Base-by-base conservation (phyloP, 805 yeast genomes). In the Naumovozyma dairenensis region DNA sequence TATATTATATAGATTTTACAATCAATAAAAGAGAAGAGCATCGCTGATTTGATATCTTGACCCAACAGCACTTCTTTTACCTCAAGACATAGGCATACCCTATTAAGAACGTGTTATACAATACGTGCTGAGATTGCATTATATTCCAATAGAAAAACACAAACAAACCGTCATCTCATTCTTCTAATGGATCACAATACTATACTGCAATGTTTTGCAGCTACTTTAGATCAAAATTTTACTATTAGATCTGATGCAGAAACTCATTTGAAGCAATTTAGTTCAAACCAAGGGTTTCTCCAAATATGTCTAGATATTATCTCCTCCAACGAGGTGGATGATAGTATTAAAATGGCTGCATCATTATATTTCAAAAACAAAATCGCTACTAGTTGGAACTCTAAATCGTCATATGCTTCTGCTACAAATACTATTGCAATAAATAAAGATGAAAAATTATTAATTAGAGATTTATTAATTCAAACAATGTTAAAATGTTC, bases 291-390 rank as follows among this genome's bases (percentile, higher is more conserved):
- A 1, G 94, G 94, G 4, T 87, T 87, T 51, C 60, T 84, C 25
- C 80, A 80, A 4, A 87, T 89, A 2, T 82, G 94, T 55, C 62
- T 89, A 30, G 89, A 83, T 51, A 78, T 86, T 33, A 66, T 85
- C 14, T 53, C 69, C 13, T 70, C 73, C 15, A 59, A 59, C 5
- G 72, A 68, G 13, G 74, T 69, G 12, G 63, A 73, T 5, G 57
- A 59, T 2, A 71, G 66, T 16, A 66, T 80, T 32, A 71, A 77
- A 45, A 62, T 74, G 31, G 82, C 93, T 9, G 80, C 93, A 2
- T 86, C 92, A 0, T 77, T 89, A 4, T 84, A 74, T 56, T 73
- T 85, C 56, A 89, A 89, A 55, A 87, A 89, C 56, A 67, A 76
- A 36, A 67, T 85, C 16, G 62, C 66, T 12, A 66, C 72, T 24